Evolutionary conservation across 352 stramenopile species (phyloP), one percentile per base, ranked within the genome.

Genomic region (Globisporangium cederbergense): DNA sequence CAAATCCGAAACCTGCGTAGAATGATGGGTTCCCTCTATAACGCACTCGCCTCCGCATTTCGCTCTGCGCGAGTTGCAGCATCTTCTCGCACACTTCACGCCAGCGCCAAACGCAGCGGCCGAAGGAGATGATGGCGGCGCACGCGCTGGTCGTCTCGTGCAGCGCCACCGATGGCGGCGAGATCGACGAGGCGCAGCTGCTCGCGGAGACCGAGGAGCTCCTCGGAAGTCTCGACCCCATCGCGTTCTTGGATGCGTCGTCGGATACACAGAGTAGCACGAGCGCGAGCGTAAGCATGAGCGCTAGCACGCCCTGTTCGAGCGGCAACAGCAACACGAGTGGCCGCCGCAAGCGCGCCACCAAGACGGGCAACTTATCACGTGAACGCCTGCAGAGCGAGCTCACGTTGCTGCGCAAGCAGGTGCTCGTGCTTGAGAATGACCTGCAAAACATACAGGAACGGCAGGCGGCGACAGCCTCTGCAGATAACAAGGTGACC

Each of bases 311-410:
- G 1, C 5, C 3, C 5, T 20, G 16, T 8, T 46, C 9, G 14
- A 36, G 58, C 18, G n/a, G 8, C 32, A 56, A 34, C 11, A 56
- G 4, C 45, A 36, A 16, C 43, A 30, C 18, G 16, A n/a, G 32
- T 40, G n/a, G 25, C 7, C 50, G 6, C 14, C 22, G 47, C 11
- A 51, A 45, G 8, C 59, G 59, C 36, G 25, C 5, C 14, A 20
- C 32, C 28, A 66, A 66, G 52, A 42, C 61, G 2, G 60, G 65
- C 52, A 71, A 71, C 11, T 53, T 40, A 5, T 65, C 60, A 0
- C 72, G 72, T 43, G 69, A 76, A 18, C 69, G 69, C 4, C 49
- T 68, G 52, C 64, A 67, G 49, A 38, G 64, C 4, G 70, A 76
- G 18, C 61, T 74, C 42, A 38, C n/a, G 30, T 60, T 53, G 16